Base-by-base conservation (phyloP, 331 rosid genomes). In the Telfairia occidentalis region DNA sequence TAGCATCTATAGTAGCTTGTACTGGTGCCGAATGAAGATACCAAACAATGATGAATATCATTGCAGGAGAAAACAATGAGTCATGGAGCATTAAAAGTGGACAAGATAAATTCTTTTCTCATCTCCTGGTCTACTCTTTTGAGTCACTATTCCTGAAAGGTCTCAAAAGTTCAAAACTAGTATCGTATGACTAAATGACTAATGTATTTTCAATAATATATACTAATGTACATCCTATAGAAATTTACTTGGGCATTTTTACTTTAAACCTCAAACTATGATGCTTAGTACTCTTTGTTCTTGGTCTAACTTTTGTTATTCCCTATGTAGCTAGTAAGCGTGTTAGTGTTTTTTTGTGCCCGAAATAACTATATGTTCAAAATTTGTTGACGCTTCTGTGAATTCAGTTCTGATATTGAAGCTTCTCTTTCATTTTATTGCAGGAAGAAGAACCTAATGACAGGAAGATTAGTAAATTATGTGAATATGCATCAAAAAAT, bases 371-470 rank as follows among this genome's bases (percentile, higher is more conserved):
- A 30, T 1, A 32, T 10, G 65, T 60, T 60, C 5, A 11, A 49
- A 32, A 38, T 42, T 54, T 21, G 23, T 43, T 40, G 2, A 24
- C 53, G 63, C 23, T 50, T 72, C 5, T 71, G 67, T 3, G 71
- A 77, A 63, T 71, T 34, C 10, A 21, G 69, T 75, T 35, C 61
- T 60, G 70, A 82, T 69, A 61, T 37, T 65, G 30, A n/a, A 77
- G 48, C 52, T 54, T 45, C n/a, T 54, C 5, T 52, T 7, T 55
- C 52, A 9, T 60, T 29, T 60, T 71, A 21, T 81, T 63, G 76
- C 85, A 92, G 96, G 96, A 85, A 21, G 97, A 92, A 61, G 87
- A 86, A 81, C 97, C 96, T 4, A 92, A 92, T 59, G 97, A 92
- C 40, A 89, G 97, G 40, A 90, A 58, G 86, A 92, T 92, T 45